phyloP scores from a whole-genome alignment of 1,139 yeast species.

The Hansenula sp. region DNA sequence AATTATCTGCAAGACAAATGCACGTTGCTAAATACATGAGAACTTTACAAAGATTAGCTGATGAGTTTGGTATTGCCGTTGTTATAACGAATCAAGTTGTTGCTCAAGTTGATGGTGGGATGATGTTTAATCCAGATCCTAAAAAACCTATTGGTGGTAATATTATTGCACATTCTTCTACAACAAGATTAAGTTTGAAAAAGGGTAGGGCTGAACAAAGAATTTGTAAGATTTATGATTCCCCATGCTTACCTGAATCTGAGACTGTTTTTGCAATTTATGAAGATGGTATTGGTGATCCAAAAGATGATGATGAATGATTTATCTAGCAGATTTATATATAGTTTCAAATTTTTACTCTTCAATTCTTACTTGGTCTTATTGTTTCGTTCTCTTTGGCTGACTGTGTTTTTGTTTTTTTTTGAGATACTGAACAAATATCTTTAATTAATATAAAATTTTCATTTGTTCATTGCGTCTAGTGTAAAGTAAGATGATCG shows the following conservation, averaged over 20 bases:
- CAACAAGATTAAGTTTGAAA: slow-evolving; percentile 84
- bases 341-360: neutral
- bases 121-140: slow-evolving; percentile 93
- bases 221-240: slow-evolving; percentile 89
- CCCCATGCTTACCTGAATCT: slow-evolving; percentile 93
- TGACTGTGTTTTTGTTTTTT: too few relatives aligned
- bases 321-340: neutral
- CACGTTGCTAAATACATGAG: slow-evolving; percentile 94
- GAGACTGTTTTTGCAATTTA: slow-evolving; percentile 95
- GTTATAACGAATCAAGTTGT: slow-evolving; percentile 98
- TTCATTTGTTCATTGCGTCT: too few relatives aligned
- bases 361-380: neutral
- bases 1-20: slow-evolving; percentile 89
- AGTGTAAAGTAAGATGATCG: too few relatives aligned
- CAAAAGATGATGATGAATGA: slow-evolving; percentile 66
- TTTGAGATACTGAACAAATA: too few relatives aligned
- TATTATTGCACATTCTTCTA: slow-evolving; percentile 94
- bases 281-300: slow-evolving; percentile 97
- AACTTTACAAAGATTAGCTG: slow-evolving; percentile 87
- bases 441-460: too few relatives aligned
- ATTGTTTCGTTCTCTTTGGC: neutral
- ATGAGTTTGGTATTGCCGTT: slow-evolving; percentile 97
- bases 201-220: slow-evolving; percentile 93
- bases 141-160: slow-evolving; percentile 99
- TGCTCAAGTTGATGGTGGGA: slow-evolving; percentile 94